Evolutionary conservation across 306 rosid species (phyloP).

Genomic region (Crataegus laevigata): DNA sequence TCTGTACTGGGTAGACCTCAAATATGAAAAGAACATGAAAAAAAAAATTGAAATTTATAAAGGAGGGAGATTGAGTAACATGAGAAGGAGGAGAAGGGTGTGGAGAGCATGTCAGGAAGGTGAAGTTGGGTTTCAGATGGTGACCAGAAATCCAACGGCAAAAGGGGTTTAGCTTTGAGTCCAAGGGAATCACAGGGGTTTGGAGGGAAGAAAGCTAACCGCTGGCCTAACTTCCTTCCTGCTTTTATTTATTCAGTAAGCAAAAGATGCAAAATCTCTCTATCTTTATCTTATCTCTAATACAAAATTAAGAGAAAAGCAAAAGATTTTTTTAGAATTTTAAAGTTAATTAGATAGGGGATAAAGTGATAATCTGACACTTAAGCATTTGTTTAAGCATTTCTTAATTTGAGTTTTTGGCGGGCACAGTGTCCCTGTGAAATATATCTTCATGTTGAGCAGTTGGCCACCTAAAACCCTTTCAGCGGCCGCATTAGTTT

Average conservation of each 20-base stretch:
- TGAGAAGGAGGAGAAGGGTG: constrained; percentile 31
- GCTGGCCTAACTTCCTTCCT: constrained; percentile 74
- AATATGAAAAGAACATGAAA: constrained; percentile 15
- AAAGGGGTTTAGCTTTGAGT: constrained; percentile 54
- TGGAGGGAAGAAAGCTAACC: constrained; percentile 68
- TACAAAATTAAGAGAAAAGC: constrained; percentile 12
- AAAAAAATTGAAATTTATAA: constrained; percentile 28
- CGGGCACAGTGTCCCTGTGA: constrained; percentile 37
- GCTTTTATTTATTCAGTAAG: constrained; percentile 34
- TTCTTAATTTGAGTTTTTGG: constrained; percentile 49
- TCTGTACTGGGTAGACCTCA: neutral
- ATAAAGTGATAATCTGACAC: constrained; percentile 17
- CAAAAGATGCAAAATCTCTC: constrained; percentile 32
- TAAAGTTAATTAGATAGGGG: constrained; percentile 35
- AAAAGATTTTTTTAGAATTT: neutral
- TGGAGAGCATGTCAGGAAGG: constrained; percentile 53
- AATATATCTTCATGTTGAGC: neutral
- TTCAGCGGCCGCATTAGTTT: constrained; percentile 17
- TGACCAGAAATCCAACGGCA: constrained; percentile 67
- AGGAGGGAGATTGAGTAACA: constrained; percentile 12
- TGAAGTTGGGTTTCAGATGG: constrained; percentile 71
- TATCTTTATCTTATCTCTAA: constrained; percentile 1
- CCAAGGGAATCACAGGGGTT: constrained; percentile 61
- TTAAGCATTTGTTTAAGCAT: neutral
- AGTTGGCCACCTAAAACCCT: constrained; percentile 81